A percentile compares a stretch with the other conserved stretches of the same genome.
phyloP scores from a whole-genome alignment of 106 monocot genomes.

The Dioscorea zingiberensis region DNA sequence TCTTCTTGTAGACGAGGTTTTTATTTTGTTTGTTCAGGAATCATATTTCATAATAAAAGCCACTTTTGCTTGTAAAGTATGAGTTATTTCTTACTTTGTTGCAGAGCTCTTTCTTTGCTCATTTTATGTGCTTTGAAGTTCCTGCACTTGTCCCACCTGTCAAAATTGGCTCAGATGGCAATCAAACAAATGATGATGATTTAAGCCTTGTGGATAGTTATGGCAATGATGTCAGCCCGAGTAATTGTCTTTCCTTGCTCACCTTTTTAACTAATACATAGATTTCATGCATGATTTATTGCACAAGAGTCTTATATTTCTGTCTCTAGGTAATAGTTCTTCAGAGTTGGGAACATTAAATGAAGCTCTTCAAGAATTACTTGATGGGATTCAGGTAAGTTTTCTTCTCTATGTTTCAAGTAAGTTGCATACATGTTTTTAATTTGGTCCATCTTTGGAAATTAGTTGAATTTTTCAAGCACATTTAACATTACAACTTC shows the following conservation, averaged over 20 bases:
- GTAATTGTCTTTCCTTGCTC: slow-evolving; percentile 29
- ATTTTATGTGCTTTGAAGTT: slow-evolving; percentile 99
- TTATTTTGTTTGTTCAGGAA: slow-evolving; percentile 4
- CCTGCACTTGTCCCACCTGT: slow-evolving; percentile 68
- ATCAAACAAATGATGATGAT: slow-evolving; percentile 60
- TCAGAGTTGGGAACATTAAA: slow-evolving; percentile 74
- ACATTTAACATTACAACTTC: too few relatives aligned
- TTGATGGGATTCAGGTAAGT: slow-evolving; percentile 95
- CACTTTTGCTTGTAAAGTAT: slow-evolving; percentile 2
- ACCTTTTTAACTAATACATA: not conserved
- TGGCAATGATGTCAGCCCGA: slow-evolving; percentile 63
- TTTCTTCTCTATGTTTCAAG: not conserved
- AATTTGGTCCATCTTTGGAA: too few relatives aligned
- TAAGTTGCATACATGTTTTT: too few relatives aligned
- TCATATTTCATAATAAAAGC: slow-evolving; percentile 1
- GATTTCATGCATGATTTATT: too few relatives aligned
- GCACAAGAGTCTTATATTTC: not conserved
- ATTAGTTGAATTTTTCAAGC: too few relatives aligned
- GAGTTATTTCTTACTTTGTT: slow-evolving; percentile 4
- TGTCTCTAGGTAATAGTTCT: slow-evolving; percentile 44
- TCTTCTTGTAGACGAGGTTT: slow-evolving; percentile 98
- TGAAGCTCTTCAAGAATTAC: slow-evolving; percentile 96
- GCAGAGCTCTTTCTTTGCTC: slow-evolving; percentile 99
- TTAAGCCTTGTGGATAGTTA: slow-evolving; percentile 78
- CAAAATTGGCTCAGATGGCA: slow-evolving; percentile 29